Evolutionary conservation across 371 early-diverging fungal genomes (phyloP).

Genomic region (Neoconidiobolus thromboides): DNA sequence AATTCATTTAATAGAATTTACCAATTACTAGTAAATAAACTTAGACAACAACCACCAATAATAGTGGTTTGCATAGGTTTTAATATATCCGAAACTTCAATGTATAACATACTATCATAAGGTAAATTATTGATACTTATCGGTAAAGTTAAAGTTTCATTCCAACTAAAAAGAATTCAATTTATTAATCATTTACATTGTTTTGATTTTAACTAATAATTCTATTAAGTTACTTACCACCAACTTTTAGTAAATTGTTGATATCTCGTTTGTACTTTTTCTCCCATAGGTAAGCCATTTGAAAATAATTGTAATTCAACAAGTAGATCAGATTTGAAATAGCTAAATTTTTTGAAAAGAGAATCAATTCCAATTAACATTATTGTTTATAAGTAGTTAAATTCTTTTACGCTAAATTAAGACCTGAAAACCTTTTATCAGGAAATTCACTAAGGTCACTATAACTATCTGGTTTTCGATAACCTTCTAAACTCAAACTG

Average conservation of each 20-base stretch:
- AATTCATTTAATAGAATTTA: conserved; percentile 11
- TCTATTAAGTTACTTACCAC: conserved; percentile 15
- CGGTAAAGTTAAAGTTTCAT: conserved; percentile 81
- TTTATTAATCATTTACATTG: too few relatives aligned
- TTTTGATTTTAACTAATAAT: not conserved
- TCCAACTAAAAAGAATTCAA: conserved; percentile 31
- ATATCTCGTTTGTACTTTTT: conserved; percentile 46
- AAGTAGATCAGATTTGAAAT: conserved; percentile 26
- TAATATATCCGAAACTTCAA: conserved; percentile 62
- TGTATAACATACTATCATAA: conserved; percentile 36
- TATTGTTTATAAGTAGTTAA: too few relatives aligned
- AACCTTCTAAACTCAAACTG: conserved; percentile 6
- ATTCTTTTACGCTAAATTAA: conserved; percentile 6
- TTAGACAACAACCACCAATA: conserved; percentile 54
- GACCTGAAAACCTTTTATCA: conserved; percentile 10
- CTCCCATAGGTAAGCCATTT: conserved; percentile 53
- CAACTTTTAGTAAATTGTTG: conserved; percentile 32
- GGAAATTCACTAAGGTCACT: conserved; percentile 13
- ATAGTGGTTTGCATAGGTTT: conserved; percentile 49
- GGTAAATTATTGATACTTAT: conserved; percentile 71
- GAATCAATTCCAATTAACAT: too few relatives aligned
- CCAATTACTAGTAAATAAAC: conserved; percentile 60
- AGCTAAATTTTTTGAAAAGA: conserved; percentile 4
- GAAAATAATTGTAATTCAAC: conserved; percentile 54
- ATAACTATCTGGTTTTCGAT: conserved; percentile 8